Evolutionary conservation across 257 asterid species (phyloP).

Genomic region (Lycium ferocissimum): DNA sequence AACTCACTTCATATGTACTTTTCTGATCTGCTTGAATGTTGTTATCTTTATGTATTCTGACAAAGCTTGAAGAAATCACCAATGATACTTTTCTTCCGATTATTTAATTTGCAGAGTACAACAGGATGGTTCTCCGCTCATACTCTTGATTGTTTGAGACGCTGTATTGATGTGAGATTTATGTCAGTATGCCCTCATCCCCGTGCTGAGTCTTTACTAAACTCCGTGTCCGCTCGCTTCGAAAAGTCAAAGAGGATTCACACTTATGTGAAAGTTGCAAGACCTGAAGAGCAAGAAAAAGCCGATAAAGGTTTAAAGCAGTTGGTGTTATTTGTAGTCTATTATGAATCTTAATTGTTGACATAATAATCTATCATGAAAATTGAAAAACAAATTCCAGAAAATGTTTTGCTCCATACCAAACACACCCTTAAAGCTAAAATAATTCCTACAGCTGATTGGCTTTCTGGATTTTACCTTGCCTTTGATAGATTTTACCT

Average conservation of each 20-base stretch:
- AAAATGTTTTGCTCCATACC: too few relatives aligned
- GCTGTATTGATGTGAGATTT: conserved; percentile 80
- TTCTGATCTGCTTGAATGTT: neutral
- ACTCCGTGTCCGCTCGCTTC: conserved; percentile 60
- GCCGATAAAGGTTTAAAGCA: conserved; percentile 41
- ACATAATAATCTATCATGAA: neutral
- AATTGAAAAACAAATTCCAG: too few relatives aligned
- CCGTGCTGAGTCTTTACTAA: conserved; percentile 73
- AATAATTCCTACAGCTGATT: conserved; percentile 10
- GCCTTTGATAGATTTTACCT: neutral
- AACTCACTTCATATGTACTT: neutral
- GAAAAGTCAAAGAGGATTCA: conserved; percentile 66
- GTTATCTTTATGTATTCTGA: neutral
- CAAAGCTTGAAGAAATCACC: neutral
- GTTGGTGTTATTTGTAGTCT: conserved; percentile 3
- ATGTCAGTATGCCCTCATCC: conserved; percentile 73
- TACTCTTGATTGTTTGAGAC: conserved; percentile 64
- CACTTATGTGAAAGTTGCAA: conserved; percentile 48
- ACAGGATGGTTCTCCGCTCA: conserved; percentile 87
- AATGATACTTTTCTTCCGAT: neutral
- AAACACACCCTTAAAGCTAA: neutral
- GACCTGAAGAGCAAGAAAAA: conserved; percentile 57
- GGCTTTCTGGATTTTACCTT: neutral
- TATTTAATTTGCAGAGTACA: conserved; percentile 34
- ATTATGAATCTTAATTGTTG: neutral